Evolutionary conservation across 2,329 filamentous ascomycete species (phyloP), one percentile per base, ranked within the genome.

Genomic region (Calonectria pseudoreteaudii): DNA sequence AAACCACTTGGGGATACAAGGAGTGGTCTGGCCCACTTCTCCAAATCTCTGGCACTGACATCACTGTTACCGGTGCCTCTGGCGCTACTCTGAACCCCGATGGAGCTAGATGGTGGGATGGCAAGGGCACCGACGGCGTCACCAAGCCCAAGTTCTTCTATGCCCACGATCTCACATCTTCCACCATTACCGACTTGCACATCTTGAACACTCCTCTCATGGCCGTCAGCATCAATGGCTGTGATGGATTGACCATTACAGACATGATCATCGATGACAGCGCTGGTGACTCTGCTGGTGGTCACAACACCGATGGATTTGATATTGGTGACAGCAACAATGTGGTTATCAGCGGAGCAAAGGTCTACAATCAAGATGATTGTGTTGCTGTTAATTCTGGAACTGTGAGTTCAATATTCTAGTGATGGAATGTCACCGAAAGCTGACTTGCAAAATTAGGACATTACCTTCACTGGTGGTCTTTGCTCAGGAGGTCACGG

Each of bases 281-380:
- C 9, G 82, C 75, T 16, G 85, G 85, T 36, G 83, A 86, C 71
- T 65, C 79, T 3, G 78, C 77, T 36, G 80, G 80, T 14, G 84
- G 82, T 7, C 82, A 89, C 78, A 92, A 92, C 84, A 92, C 90
- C 1, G 91, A 92, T 79, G 90, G 86, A 4, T 92, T 92, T 76
- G 89, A 92, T 71, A 86, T 92, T 70, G 87, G 89, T 71, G 84
- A 81, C 44, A 90, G 87, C 20, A 84, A 82, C 31, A 85, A 85
- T 66, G 85, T 92, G 26, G 86, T 84, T 47, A 91, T 92, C 62
- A 85, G 83, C 18, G 87, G 86, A 26, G 88, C 89, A 64, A 87
- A 85, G 71, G 86, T 92, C 47, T 87, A 89, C 78, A 92, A 92
- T 84, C 90, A 92, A 81, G 90, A 92, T 70, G 90, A 92, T 77